Conservation (phyloP, 257 asterid species). For the Petunia secreta region DNA sequence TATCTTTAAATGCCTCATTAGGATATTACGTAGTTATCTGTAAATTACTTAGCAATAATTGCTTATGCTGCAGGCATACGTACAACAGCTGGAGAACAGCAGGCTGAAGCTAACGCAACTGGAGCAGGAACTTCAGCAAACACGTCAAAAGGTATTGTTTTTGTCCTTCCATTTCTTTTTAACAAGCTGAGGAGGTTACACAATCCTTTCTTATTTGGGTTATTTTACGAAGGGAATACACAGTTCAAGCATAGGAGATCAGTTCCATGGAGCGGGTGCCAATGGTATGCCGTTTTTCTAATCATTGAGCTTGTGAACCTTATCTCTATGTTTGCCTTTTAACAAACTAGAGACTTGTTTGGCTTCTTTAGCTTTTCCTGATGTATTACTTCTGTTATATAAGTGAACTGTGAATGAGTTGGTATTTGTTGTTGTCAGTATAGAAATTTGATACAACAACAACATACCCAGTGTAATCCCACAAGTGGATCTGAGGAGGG, state of each 20-base stretch:
- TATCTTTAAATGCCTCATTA: too few species aligned
- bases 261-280: constrained; percentile 58
- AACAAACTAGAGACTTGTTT: not conserved
- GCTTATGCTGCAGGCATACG: constrained; percentile 67
- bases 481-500: too few species aligned
- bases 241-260: constrained; percentile 77
- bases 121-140: constrained; percentile 91
- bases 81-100: constrained; percentile 94
- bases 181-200: not conserved
- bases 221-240: constrained; percentile 51
- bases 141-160: constrained; percentile 64
- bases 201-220: constrained; percentile 15
- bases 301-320: not conserved
- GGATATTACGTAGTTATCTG: too few species aligned
- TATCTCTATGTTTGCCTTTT: not conserved
- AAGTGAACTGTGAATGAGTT: not conserved
- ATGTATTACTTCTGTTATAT: not conserved
- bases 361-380: not conserved
- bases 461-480: too few species aligned
- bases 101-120: constrained; percentile 84
- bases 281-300: constrained; percentile 57
- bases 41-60: not conserved
- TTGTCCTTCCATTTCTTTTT: not conserved
- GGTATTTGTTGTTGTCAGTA: not conserved
- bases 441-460: too few species aligned